A percentile compares a stretch with the other conserved stretches of the same genome.
These are phyloP conservation scores for Exophiala sideris DNA, from an alignment of 2,329 filamentous ascomycete species.

Conservation along the genomic window DNA sequence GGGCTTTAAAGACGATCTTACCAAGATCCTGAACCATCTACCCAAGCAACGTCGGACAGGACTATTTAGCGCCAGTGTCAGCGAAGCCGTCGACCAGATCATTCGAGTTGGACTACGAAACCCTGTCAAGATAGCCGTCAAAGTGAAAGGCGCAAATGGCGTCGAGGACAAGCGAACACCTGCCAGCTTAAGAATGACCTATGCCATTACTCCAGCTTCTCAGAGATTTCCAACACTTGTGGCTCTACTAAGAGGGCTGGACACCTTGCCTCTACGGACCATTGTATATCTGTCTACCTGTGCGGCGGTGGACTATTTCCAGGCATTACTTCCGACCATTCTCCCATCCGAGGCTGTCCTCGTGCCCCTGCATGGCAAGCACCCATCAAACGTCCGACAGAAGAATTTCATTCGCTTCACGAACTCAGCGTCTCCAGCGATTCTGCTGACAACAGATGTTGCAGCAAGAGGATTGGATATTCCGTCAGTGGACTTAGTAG, in stretches of 20 bases:
- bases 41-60: slow-evolving; percentile 93
- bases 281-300: slow-evolving; percentile 94
- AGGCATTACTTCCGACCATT: slow-evolving; percentile 70
- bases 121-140: slow-evolving; percentile 90
- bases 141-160: slow-evolving; percentile 74
- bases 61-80: slow-evolving; percentile 92
- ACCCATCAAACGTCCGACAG: slow-evolving; percentile 79
- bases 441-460: slow-evolving; percentile 89
- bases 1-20: slow-evolving; percentile 87
- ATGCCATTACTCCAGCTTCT: slow-evolving; percentile 69
- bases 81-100: slow-evolving; percentile 88
- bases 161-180: slow-evolving; percentile 83
- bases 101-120: slow-evolving; percentile 89
- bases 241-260: slow-evolving; percentile 65
- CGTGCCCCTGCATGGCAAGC: slow-evolving; percentile 86
- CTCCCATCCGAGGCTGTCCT: slow-evolving; percentile 65
- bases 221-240: slow-evolving; percentile 76
- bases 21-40: slow-evolving; percentile 67
- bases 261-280: slow-evolving; percentile 74
- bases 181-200: slow-evolving; percentile 84
- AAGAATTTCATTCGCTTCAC: slow-evolving; percentile 83
- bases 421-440: slow-evolving; percentile 67
- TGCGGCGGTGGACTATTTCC: slow-evolving; percentile 91
- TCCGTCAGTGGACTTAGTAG: slow-evolving; percentile 82
- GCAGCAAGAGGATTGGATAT: slow-evolving; percentile 89